Evolutionary conservation across 2,329 filamentous ascomycete species (phyloP), one percentile per base, ranked within the genome.

Genomic region (Claviceps sp.): DNA sequence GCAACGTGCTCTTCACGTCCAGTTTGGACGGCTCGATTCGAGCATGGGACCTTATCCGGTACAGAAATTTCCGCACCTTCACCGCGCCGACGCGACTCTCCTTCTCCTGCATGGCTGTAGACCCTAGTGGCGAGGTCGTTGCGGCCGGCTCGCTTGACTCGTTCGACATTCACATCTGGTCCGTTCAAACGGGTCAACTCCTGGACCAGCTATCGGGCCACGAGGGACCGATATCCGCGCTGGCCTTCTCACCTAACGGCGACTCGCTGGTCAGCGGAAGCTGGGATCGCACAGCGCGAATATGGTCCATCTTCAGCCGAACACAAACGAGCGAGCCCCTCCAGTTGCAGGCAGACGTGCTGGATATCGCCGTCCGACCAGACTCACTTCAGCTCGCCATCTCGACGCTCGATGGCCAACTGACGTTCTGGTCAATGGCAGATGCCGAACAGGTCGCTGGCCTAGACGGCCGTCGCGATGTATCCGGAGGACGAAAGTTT

Each of bases 111-210:
- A 78, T 98, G 65, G 89, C 93, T 1, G 89, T 97, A n/a, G 94
- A 98, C 59, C 90, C 93, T 0, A 95, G 89, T 57, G 93, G 93
- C 50, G 94, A 98, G 67, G 87, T 98, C 8, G 86, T 98, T 3
- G 95, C 91, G 54, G 93, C 93, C 9, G 93, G 91, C 2, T 97
- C 91, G 1, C 76, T 95, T 16, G 93, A 98, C 66, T 95, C 90
- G 4, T 97, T 96, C 58, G 91, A 97, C 62, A 88, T 98, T 49
- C 90, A 98, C 68, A 86, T 98, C 55, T 98, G 93, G 93, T 96
- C 88, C 5, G 94, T 98, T 4, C 93, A 98, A 64, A 98, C 91
- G 0, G 93, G 93, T 2, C 93, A 98, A 66, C 75, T 98, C 17
- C 80, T 98, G 5, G 93, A 98, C 64, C 85, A 85, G 58, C 74